Evolutionary conservation across 2,329 filamentous ascomycete genomes (phyloP).

Genomic region (Colletotrichum eremochloae): DNA sequence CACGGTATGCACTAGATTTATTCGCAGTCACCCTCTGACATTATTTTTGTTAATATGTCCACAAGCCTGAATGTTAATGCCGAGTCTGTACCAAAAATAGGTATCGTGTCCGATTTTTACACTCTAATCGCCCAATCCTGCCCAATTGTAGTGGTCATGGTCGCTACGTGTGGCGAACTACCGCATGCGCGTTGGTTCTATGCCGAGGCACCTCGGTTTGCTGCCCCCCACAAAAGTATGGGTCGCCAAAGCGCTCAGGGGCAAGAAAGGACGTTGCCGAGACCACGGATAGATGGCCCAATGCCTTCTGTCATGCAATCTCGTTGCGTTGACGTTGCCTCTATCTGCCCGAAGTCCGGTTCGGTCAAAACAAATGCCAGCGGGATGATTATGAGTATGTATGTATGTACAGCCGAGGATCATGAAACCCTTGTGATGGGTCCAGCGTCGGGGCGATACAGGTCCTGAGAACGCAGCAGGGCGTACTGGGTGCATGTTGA

Average conservation of each 20-base stretch:
- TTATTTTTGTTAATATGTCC: background rate
- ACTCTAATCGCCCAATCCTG: too few relatives aligned
- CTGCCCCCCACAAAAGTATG: slow-evolving; percentile 18
- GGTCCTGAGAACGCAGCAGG: too few relatives aligned
- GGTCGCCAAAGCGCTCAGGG: slow-evolving; percentile 5
- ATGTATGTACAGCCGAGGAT: background rate
- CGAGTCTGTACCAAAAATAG: background rate
- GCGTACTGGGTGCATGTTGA: background rate
- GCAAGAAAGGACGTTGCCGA: background rate
- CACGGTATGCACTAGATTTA: background rate
- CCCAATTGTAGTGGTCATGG: background rate
- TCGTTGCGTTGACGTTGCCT: background rate
- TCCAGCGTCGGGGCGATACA: background rate
- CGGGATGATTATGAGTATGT: background rate
- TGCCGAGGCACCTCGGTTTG: slow-evolving; percentile 35
- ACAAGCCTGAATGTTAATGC: background rate
- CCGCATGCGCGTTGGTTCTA: slow-evolving; percentile 19
- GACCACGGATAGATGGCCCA: background rate
- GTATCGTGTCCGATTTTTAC: background rate
- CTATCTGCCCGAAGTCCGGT: slow-evolving; percentile 8
- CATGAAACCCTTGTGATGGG: background rate
- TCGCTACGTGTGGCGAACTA: too few relatives aligned
- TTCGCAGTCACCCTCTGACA: background rate
- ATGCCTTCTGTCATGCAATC: background rate
- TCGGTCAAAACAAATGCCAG: background rate